Evolutionary conservation across 1,284 basidiomycete species (phyloP).

Genomic region (Ustilago loliicola): DNA sequence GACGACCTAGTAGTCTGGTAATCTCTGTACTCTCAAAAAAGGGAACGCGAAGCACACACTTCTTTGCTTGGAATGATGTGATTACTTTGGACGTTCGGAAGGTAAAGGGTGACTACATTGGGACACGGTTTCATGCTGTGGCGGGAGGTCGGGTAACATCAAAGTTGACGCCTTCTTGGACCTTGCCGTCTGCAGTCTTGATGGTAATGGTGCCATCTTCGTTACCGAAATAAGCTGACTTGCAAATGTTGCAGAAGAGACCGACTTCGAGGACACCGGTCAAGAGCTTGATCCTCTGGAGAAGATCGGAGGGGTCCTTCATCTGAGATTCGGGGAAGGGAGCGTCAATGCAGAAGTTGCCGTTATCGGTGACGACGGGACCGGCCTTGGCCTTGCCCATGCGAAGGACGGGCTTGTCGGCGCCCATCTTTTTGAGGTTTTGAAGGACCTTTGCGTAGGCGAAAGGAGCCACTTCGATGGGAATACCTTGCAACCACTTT

Average conservation of each 20-base stretch:
- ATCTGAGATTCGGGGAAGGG: slow-evolving; percentile 62
- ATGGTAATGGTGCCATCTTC: slow-evolving; percentile 62
- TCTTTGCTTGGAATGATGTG: no score
- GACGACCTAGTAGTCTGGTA: no score
- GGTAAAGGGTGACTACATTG: background rate
- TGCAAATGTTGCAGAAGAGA: slow-evolving; percentile 89
- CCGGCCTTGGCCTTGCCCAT: slow-evolving; percentile 78
- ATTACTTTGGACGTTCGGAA: no score
- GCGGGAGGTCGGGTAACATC: slow-evolving; percentile 37
- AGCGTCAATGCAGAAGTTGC: slow-evolving; percentile 68
- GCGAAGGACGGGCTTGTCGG: slow-evolving; percentile 53
- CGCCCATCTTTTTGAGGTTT: slow-evolving; percentile 63
- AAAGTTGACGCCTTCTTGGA: slow-evolving; percentile 52
- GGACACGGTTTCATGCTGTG: slow-evolving; percentile 23
- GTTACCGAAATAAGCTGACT: slow-evolving; percentile 97
- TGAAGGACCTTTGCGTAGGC: slow-evolving; percentile 83
- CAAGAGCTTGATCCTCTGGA: slow-evolving; percentile 62
- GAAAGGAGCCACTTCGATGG: slow-evolving; percentile 96
- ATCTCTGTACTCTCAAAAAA: no score
- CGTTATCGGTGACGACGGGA: slow-evolving; percentile 93
- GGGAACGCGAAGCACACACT: no score
- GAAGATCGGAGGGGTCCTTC: slow-evolving; percentile 61
- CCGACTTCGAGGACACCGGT: slow-evolving; percentile 98
- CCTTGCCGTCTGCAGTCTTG: slow-evolving; percentile 59
- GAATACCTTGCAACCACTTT: slow-evolving; percentile 87